Percentiles rank a stretch among this genome's conserved stretches.
Evolutionary conservation across 768 basidiomycete genomes (phyloP).

Genomic region (Rhodosporidiobolus sp.): DNA sequence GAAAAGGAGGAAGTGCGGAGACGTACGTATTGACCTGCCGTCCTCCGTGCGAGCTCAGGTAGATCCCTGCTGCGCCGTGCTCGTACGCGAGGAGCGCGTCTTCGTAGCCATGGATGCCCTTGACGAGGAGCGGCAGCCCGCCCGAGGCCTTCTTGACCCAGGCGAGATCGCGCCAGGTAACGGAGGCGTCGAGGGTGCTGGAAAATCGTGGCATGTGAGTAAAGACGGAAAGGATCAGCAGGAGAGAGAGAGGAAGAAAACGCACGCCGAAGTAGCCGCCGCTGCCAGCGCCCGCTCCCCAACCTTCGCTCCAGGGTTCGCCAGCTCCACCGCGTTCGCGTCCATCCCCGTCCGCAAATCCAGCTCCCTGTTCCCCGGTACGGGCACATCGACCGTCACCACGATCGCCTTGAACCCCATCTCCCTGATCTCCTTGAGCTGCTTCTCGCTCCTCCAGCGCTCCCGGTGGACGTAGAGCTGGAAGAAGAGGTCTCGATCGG

Average conservation of each 20-base stretch:
- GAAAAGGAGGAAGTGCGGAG: too few species aligned
- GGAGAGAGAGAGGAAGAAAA: background rate
- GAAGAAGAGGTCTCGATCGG: conserved; percentile 14
- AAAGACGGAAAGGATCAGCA: too few species aligned
- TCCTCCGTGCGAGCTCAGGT: conserved; percentile 49
- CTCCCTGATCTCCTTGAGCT: conserved; percentile 15
- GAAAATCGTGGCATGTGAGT: background rate
- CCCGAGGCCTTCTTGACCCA: conserved; percentile 18
- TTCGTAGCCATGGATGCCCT: conserved; percentile 27
- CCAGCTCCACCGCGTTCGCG: conserved; percentile 10
- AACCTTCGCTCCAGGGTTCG: background rate
- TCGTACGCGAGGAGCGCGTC: conserved; percentile 28
- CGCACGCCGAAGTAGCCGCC: conserved; percentile 26
- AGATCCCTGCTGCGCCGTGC: conserved; percentile 19
- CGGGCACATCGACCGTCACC: conserved; percentile 50
- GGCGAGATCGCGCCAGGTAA: conserved; percentile 12
- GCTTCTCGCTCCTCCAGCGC: conserved; percentile 16
- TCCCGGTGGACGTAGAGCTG: conserved; percentile 41
- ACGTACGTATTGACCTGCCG: conserved; percentile 64
- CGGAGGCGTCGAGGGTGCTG: conserved; percentile 28
- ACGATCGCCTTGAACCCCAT: conserved; percentile 47
- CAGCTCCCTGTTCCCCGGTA: conserved; percentile 38
- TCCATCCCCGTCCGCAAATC: conserved; percentile 31
- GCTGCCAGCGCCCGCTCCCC: conserved; percentile 11
- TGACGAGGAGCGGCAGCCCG: conserved; percentile 27